Conservation (phyloP, 2,329 filamentous ascomycete genomes). For the Xylogone sp. region DNA sequence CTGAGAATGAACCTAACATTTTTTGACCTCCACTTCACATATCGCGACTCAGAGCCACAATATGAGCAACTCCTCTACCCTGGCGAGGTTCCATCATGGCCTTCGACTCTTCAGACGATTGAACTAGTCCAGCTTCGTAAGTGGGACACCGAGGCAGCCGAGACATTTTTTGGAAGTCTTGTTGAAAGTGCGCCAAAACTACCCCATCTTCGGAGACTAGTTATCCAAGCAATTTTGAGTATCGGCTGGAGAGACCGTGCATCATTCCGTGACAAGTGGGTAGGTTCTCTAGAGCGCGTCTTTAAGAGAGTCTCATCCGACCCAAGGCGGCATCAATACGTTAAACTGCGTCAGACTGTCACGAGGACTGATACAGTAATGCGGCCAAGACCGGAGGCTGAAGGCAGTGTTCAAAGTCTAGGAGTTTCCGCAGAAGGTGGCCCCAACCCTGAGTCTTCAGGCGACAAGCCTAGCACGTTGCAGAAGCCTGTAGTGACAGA, state of each 20-base stretch:
- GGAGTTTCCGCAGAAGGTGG: not conserved
- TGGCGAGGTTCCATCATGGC: conserved; percentile 74
- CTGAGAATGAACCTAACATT: conserved; percentile 78
- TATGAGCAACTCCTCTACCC: conserved; percentile 66
- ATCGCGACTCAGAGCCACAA: conserved; percentile 69
- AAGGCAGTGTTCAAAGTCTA: not conserved
- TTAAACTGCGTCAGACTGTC: not conserved
- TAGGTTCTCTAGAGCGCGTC: conserved; percentile 61
- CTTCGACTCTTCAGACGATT: conserved; percentile 63
- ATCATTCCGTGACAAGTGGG: conserved; percentile 75
- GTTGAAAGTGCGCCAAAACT: conserved; percentile 66
- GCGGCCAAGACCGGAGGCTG: not conserved
- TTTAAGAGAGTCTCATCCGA: conserved; percentile 51
- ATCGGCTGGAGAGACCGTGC: conserved; percentile 79
- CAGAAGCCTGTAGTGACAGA: not conserved
- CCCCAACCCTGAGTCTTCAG: not conserved
- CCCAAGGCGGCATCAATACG: conserved; percentile 9
- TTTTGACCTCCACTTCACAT: conserved; percentile 64
- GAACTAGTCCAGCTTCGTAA: conserved; percentile 76
- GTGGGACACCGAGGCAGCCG: conserved; percentile 65
- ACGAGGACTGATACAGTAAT: not conserved
- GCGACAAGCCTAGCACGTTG: not conserved
- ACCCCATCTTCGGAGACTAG: conserved; percentile 63
- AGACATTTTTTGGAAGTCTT: conserved; percentile 75
- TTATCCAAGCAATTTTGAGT: conserved; percentile 74